Base-by-base conservation (phyloP, 2,329 filamentous ascomycete genomes). In the Xylariaceae sp. region DNA sequence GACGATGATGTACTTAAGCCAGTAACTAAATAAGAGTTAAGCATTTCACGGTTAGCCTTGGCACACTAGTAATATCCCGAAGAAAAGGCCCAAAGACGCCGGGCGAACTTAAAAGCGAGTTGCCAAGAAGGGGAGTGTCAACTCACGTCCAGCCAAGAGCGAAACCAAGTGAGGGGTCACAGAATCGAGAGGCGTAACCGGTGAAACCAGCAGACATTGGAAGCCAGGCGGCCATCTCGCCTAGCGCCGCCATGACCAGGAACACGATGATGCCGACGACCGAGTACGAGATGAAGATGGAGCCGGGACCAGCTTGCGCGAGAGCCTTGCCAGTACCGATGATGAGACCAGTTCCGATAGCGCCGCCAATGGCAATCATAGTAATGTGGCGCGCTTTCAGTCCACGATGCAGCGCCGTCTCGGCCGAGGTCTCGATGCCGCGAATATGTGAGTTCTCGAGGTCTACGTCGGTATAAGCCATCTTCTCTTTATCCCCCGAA, bases 161-260 rank as follows among this genome's bases (percentile, higher is more conserved):
- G 71, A 95, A 95, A 52, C 90, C 90, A 21, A 95, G 82, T 57
- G 89, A 89, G 50, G 89, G 89, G 65, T 95, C 89, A 67, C 86
- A 89, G 76, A 91, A 95, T 46, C 90, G 83, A 57, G 86, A 82
- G 20, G 90, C 89, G 69, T 93, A 95, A 67, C 89, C 89, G 58
- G 89, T 89, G 74, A 95, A 96, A 64, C 90, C 90, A 70, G 88
- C 85, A 52, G 85, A 83, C 66, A 92, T 80, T 48, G 90, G 90
- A 32, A 95, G 74, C 89, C 89, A 95, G 50, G 90, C 84, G 7
- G 90, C 89, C 89, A 95, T 95, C 73, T 93, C 90, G 60, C 90
- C 90, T 3, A 95, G 83, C 54, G 84, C 87, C 55, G 86, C 87
- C 89, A 95, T 92, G 64, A 95, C 90, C 42, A 91, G 76, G 73